Evolutionary conservation across 257 asterid genomes (phyloP), one percentile per base, ranked within the genome.

Genomic region (Knoxia roxburghii): DNA sequence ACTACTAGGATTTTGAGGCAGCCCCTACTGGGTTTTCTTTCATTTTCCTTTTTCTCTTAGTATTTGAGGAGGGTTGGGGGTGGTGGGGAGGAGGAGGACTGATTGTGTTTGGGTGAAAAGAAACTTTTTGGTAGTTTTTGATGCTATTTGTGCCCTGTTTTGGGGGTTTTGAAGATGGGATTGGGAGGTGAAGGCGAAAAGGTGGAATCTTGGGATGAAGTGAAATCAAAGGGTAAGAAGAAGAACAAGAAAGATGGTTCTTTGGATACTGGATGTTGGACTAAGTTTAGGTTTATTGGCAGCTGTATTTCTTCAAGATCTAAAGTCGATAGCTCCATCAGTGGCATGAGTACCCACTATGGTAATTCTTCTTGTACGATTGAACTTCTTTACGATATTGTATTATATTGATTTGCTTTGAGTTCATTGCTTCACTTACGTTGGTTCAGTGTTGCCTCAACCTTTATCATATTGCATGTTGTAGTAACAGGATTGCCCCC

Each of bases 241-340:
- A 76, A 73, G 46, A 35, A 60, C 41, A 72, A 76, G 60, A 74
- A 77, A 69, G 81, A 52, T 8, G 77, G 55, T 39, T 73, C 37
- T 51, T 84, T 72, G 68, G 85, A 80, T 65, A 76, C 76, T 76
- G 88, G 96, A 58, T 89, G 96, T 75, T 91, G 98, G 92, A 68
- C 79, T 17, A 93, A 83, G 72, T 81, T 86, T 18, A 87, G 87
- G 84, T 83, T 78, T 76, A 80, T 89, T 61, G 87, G 95, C 43
- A 81, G 86, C 86, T 93, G 97, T 82, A 81, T 93, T 66, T 83
- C 94, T 78, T 93, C 98, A 83, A 89, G 96, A 90, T 93, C 97
- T 83, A 93, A 89, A 83, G 97, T 93, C 78, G 96, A 87, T 67
- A 93, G 82, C 86, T 86, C 98, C 68, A 57, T 84, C 69, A 93